These are phyloP conservation scores for Aleurites moluccanus DNA, from an alignment of 441 rosid genomes.

Conservation along the genomic window DNA sequence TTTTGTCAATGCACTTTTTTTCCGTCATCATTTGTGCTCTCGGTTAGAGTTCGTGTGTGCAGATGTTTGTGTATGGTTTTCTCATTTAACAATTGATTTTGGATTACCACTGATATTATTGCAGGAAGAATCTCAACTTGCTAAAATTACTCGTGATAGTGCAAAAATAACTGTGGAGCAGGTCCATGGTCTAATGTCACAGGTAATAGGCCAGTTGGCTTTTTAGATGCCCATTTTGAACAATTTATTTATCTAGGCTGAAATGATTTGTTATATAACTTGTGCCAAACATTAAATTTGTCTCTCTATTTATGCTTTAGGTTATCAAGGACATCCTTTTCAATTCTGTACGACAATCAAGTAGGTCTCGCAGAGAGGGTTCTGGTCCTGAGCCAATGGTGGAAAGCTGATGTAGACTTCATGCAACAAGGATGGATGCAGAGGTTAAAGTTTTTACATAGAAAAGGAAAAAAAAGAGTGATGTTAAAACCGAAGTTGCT, in stretches of 20 bases:
- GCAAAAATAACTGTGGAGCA: constrained; percentile 96
- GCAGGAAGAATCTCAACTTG: constrained; percentile 94
- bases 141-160: constrained; percentile 93
- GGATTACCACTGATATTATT: constrained; percentile 22
- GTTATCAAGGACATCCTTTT: constrained; percentile 95
- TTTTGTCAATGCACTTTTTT: background rate
- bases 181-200: constrained; percentile 97
- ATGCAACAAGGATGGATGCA: constrained; percentile 18
- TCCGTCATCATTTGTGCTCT: background rate
- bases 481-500: background rate
- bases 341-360: constrained; percentile 72
- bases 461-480: background rate
- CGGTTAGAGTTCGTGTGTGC: background rate
- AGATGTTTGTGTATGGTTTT: background rate
- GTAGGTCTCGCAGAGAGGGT: constrained; percentile 44
- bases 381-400: constrained; percentile 94
- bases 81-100: background rate
- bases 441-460: background rate
- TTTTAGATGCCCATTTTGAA: constrained; percentile 4
- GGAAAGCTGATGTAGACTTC: constrained; percentile 51
- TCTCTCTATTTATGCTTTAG: constrained; percentile 31
- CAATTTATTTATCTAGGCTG: background rate
- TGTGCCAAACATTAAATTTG: background rate
- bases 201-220: constrained; percentile 47
- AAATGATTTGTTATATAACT: background rate